phyloP scores from a whole-genome alignment of 129 eudicot species.

The Pseudognaphalium luteoalbum region DNA sequence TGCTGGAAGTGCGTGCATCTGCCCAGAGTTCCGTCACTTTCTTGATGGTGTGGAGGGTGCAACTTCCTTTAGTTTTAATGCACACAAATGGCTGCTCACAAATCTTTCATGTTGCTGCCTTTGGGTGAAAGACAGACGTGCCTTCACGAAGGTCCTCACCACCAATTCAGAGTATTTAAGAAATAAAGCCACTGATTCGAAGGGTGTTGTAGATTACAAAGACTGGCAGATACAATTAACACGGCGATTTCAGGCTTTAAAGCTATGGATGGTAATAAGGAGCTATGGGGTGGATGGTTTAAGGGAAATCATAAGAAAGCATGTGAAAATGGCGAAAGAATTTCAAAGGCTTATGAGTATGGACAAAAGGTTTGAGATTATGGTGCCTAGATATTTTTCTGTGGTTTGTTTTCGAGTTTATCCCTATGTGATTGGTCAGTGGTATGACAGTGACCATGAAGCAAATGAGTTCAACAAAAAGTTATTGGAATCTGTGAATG shows the following conservation, averaged over 20 bases:
- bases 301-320: background rate
- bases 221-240: background rate
- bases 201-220: background rate
- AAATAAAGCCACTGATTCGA: background rate
- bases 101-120: background rate
- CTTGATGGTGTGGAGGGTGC: background rate
- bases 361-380: constrained; percentile 46
- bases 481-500: constrained; percentile 33
- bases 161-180: background rate
- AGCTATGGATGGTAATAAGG: background rate
- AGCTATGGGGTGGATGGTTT: background rate
- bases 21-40: background rate
- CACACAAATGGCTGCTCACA: background rate
- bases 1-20: background rate
- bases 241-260: background rate
- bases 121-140: background rate
- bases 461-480: constrained; percentile 17
- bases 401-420: constrained; percentile 29
- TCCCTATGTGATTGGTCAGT: constrained; percentile 4
- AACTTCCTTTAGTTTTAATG: background rate
- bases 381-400: constrained; percentile 26
- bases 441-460: background rate
- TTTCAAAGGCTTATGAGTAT: constrained; percentile 33
- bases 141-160: background rate
- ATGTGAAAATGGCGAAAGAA: constrained; percentile 31